Evolutionary conservation across 75 land plant species (phyloP), one percentile per base, ranked within the genome.

Genomic region (Cupressus sempervirens): DNA sequence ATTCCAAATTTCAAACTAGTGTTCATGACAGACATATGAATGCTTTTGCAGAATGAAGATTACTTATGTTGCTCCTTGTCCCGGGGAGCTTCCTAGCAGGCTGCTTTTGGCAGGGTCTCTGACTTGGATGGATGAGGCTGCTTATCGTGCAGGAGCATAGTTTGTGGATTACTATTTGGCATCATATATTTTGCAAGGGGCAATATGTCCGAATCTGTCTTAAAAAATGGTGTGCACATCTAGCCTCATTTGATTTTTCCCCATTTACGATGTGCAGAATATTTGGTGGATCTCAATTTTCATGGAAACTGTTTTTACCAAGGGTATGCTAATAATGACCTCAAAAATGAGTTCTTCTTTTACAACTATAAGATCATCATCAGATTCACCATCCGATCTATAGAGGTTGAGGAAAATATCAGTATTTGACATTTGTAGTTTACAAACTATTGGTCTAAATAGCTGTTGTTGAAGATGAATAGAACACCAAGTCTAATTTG

Each of bases 31-130:
- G 80, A 53, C 10, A 2, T 29, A 80, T 54, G 53, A 70, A 7
- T 81, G 43, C 53, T 84, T 36, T 70, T 58, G 85, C 97, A 97
- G 99, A 91, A 93, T 91, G 85, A 94, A 91, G 84, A 90, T 97
- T 73, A 92, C 96, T 29, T 97, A 91, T 83, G 94, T 96, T 85
- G 99, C 98, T 86, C 99, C 99, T 48, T 94, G 96, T 50, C 94
- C 96, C 16, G 99, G 99, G 41, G 94, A 93, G 14, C 92, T 97
- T 15, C 96, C 98, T 53, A 92, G 94, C 82, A 93, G 88, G 54
- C 80, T 90, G 5, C 88, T 97, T 88, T 86, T 97, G 9, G 86
- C 88, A 54, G 99, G 99, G 43, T 89, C 92, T 35, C 80, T 97
- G 79, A 86, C 94, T 50, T 97, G 99, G 99, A 80, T 89, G 11